Conservation (phyloP, 208 protist genomes). For the Histomonas meleagridis region DNA sequence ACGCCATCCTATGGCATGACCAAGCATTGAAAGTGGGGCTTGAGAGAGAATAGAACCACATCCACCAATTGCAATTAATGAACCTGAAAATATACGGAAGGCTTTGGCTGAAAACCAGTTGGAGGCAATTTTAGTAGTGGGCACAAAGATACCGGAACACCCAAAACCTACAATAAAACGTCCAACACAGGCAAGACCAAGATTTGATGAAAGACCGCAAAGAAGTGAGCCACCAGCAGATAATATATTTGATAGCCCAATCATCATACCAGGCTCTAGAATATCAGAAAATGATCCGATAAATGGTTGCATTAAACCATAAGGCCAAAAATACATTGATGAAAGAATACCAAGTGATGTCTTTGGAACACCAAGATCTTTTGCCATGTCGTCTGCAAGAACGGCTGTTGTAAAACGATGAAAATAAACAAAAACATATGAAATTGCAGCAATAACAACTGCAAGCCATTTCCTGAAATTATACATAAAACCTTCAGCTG, state of each 20-base stretch:
- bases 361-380: neutral
- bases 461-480: neutral
- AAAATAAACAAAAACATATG: neutral
- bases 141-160: neutral
- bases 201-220: neutral
- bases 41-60: neutral
- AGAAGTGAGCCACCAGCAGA: neutral
- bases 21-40: neutral
- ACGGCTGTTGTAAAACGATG: slow-evolving; percentile 1
- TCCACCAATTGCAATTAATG: neutral
- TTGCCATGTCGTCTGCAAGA: neutral
- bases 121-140: neutral
- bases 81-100: neutral
- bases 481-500: neutral
- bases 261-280: neutral
- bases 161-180: neutral
- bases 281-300: neutral
- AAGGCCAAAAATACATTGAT: slow-evolving; percentile 24
- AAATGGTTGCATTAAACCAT: slow-evolving; percentile 16
- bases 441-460: neutral
- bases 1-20: neutral
- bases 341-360: neutral
- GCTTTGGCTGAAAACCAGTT: neutral
- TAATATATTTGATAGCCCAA: neutral
- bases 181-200: neutral